These are phyloP conservation scores for Tricholoma sp. DNA, from an alignment of 768 basidiomycete species.

Conservation along the genomic window DNA sequence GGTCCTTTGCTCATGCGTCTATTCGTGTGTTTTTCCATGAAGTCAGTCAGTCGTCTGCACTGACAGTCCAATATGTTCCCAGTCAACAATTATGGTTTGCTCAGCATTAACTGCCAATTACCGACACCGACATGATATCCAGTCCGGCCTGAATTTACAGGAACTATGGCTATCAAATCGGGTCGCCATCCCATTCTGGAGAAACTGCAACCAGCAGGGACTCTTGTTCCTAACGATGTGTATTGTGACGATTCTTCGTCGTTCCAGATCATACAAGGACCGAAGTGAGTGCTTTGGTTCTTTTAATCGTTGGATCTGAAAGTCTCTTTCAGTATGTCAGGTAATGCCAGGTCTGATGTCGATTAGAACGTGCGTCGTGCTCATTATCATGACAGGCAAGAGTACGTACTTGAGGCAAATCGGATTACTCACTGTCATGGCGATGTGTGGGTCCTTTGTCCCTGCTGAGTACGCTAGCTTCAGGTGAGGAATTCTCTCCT, in stretches of 20 bases:
- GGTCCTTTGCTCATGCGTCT: slow-evolving; percentile 81
- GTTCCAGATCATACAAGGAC: slow-evolving; percentile 91
- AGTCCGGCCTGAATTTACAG: slow-evolving; percentile 93
- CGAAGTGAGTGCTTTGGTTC: slow-evolving; percentile 52
- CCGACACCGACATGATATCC: background rate
- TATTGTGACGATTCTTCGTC: slow-evolving; percentile 80
- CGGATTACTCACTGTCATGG: slow-evolving; percentile 78
- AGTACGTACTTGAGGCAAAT: slow-evolving; percentile 91
- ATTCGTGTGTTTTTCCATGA: slow-evolving; percentile 50
- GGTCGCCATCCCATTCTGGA: slow-evolving; percentile 90
- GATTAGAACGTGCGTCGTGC: background rate
- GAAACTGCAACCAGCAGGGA: slow-evolving; percentile 58
- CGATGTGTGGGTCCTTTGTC: slow-evolving; percentile 88
- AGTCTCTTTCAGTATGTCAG: slow-evolving; percentile 36
- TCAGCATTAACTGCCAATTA: background rate
- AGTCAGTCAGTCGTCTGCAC: background rate
- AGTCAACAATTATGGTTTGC: slow-evolving; percentile 47
- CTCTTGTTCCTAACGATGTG: slow-evolving; percentile 83
- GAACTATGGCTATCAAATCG: slow-evolving; percentile 82
- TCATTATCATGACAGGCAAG: slow-evolving; percentile 52
- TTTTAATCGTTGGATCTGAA: background rate
- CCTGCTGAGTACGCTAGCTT: slow-evolving; percentile 94
- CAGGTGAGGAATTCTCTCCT: slow-evolving; percentile 33
- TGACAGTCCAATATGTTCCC: background rate
- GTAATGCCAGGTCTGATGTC: slow-evolving; percentile 14